Percentiles rank a stretch among this genome's conserved stretches.
phyloP scores from a whole-genome alignment of 2,329 filamentous ascomycete genomes.

The Curvularia verruculosa region DNA sequence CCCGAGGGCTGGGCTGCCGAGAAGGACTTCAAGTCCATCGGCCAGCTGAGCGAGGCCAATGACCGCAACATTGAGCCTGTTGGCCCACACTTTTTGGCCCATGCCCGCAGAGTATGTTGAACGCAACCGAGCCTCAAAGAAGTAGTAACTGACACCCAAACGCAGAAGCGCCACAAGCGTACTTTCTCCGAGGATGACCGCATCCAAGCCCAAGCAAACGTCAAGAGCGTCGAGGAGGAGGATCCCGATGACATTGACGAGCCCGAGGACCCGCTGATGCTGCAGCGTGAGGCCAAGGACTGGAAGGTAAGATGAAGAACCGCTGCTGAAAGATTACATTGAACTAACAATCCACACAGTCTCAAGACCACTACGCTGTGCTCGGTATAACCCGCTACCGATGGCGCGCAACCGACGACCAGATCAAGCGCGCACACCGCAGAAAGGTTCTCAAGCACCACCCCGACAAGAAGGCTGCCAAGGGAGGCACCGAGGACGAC shows the following conservation, averaged over 20 bases:
- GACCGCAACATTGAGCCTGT: conserved; percentile 94
- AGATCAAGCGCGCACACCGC: conserved; percentile 98
- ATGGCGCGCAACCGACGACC: conserved; percentile 90
- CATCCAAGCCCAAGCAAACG: conserved; percentile 91
- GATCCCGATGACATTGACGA: conserved; percentile 92
- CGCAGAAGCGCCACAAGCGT: conserved; percentile 81
- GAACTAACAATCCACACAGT: conserved; percentile 24
- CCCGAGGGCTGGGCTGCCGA: conserved; percentile 82
- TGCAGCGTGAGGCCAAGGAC: conserved; percentile 94
- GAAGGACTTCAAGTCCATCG: conserved; percentile 89
- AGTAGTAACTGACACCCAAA: conserved; percentile 21
- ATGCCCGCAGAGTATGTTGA: conserved; percentile 80
- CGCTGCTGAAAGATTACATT: background rate
- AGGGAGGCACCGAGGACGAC: conserved; percentile 86
- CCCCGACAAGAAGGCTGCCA: conserved; percentile 97
- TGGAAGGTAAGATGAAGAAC: conserved; percentile 79
- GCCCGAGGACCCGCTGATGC: conserved; percentile 88
- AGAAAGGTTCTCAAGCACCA: conserved; percentile 99
- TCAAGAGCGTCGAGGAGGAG: conserved; percentile 93
- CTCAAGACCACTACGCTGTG: conserved; percentile 99
- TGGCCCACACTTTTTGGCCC: conserved; percentile 95
- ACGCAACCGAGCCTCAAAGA: too few relatives aligned
- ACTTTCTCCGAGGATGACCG: conserved; percentile 99
- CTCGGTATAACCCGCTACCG: conserved; percentile 92
- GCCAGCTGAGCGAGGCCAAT: conserved; percentile 74